A percentile compares a stretch with the other conserved stretches of the same genome.
These are phyloP conservation scores for Lepidium africanum DNA, from an alignment of 345 rosid species.

Conservation along the genomic window DNA sequence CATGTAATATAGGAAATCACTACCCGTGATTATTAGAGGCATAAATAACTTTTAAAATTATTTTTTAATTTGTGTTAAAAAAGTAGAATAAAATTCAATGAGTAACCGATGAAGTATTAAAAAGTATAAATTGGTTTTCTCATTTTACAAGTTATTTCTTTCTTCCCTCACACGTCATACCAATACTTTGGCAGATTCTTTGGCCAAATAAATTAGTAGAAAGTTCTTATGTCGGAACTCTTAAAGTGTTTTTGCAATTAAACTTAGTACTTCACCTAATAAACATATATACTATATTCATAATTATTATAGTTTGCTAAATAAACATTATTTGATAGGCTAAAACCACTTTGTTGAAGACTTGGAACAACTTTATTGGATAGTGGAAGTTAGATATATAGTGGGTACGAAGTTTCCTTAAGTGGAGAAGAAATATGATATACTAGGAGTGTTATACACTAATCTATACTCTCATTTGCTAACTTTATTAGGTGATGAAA, in stretches of 20 bases:
- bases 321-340: neutral
- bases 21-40: too few species aligned
- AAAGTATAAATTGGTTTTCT: neutral
- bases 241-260: neutral
- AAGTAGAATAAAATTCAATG: too few species aligned
- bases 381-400: neutral
- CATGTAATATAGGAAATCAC: too few species aligned
- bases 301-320: neutral
- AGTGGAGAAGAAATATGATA: neutral
- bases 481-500: neutral
- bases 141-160: neutral
- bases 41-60: too few species aligned
- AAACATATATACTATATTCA: neutral
- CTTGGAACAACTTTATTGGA: neutral
- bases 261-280: neutral
- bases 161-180: neutral
- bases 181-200: neutral
- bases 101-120: too few species aligned
- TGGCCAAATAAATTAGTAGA: neutral
- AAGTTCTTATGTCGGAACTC: neutral
- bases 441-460: neutral
- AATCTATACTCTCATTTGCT: neutral
- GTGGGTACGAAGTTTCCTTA: slow-evolving; percentile 12
- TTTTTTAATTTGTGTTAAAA: too few species aligned
- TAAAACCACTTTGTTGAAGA: neutral